phyloP scores from a whole-genome alignment of 768 basidiomycete genomes.

The Porphyrellus cyaneotinctus region DNA sequence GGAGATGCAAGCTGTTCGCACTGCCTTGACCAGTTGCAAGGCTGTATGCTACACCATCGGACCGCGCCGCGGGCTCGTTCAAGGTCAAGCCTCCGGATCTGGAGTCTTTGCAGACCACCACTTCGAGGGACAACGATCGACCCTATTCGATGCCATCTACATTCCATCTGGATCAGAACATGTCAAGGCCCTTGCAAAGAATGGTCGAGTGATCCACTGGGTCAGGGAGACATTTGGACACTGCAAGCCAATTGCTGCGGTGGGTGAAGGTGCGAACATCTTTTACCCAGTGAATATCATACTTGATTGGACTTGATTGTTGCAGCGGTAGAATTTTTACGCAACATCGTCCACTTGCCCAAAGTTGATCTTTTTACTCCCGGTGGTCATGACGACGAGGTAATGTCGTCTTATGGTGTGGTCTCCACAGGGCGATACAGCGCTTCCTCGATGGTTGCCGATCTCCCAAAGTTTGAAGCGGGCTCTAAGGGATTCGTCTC shows the following conservation, averaged over 20 bases:
- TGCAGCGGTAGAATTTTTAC: slow-evolving; percentile 47
- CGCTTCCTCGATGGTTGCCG: slow-evolving; percentile 33
- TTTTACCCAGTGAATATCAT: background rate
- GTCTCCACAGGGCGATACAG: slow-evolving; percentile 57
- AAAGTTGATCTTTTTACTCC: slow-evolving; percentile 40
- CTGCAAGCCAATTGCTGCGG: slow-evolving; percentile 76
- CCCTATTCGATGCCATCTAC: slow-evolving; percentile 77
- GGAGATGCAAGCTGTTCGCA: slow-evolving; percentile 57
- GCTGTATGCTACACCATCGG: slow-evolving; percentile 67
- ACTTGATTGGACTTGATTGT: background rate
- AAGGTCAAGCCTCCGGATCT: slow-evolving; percentile 22
- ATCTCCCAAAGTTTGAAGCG: slow-evolving; percentile 41
- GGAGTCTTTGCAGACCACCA: slow-evolving; percentile 60
- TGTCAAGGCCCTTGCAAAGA: slow-evolving; percentile 50
- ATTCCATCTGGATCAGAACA: slow-evolving; percentile 69
- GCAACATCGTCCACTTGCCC: slow-evolving; percentile 43
- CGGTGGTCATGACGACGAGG: slow-evolving; percentile 30
- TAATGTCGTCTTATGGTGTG: slow-evolving; percentile 57
- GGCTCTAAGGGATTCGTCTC: slow-evolving; percentile 51
- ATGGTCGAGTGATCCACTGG: slow-evolving; percentile 77
- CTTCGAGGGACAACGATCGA: slow-evolving; percentile 76
- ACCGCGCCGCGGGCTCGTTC: slow-evolving; percentile 53
- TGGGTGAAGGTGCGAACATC: slow-evolving; percentile 50
- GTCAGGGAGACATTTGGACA: slow-evolving; percentile 84
- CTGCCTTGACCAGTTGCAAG: slow-evolving; percentile 46